Conservation (phyloP, 805 yeast genomes). For the Yarrowia sp. region DNA sequence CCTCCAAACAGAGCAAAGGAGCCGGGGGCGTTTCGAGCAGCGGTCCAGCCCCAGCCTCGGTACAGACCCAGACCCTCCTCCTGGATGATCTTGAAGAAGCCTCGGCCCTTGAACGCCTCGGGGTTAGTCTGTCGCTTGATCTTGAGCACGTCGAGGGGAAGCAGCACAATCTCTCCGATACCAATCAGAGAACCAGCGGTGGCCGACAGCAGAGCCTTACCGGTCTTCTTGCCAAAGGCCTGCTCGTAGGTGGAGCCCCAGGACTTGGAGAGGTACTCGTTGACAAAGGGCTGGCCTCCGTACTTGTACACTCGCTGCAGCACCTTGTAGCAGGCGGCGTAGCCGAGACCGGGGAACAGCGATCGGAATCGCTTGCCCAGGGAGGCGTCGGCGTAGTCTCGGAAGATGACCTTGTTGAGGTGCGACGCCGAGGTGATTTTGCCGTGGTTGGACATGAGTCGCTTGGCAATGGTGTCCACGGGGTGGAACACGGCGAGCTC, state of each 20-base stretch:
- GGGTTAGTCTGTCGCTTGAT: conserved; percentile 99
- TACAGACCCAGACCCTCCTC: conserved; percentile 95
- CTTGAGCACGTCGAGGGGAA: conserved; percentile 95
- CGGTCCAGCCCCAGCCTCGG: conserved; percentile 99
- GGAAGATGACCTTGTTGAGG: conserved; percentile 86
- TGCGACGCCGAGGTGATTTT: conserved; percentile 68
- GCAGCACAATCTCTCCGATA: conserved; percentile 93
- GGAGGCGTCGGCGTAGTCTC: conserved; percentile 76
- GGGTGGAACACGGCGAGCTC: conserved; percentile 98
- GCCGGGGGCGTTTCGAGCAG: conserved; percentile 99
- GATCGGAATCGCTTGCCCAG: conserved; percentile 75
- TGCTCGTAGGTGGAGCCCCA: conserved; percentile 73
- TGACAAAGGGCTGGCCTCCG: conserved; percentile 99
- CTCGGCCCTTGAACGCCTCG: conserved; percentile 99
- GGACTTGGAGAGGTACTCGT: conserved; percentile 83
- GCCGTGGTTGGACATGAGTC: conserved; percentile 89
- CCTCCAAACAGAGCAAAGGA: conserved; percentile 98
- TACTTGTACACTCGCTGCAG: conserved; percentile 97
- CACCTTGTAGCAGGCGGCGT: conserved; percentile 96
- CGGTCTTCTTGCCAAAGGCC: conserved; percentile 89
- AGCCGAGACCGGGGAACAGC: conserved; percentile 96
- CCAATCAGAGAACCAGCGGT: conserved; percentile 98
- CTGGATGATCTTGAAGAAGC: conserved; percentile 79
- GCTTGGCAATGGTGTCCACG: conserved; percentile 93
- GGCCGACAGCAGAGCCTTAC: conserved; percentile 96